Conservation (phyloP, 257 asterid species). For the Verbascum thapsus region DNA sequence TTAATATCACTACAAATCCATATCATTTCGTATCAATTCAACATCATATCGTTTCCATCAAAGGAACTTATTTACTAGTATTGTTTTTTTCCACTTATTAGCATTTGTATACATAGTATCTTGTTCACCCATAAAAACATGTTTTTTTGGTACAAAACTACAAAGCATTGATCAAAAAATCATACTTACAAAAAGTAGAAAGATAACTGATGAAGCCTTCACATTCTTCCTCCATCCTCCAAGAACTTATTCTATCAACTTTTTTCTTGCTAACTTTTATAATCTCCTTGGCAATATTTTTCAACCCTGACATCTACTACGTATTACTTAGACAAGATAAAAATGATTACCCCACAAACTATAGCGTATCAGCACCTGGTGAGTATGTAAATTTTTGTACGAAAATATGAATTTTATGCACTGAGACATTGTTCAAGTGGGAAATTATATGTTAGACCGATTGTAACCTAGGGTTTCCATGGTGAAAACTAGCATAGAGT, state of each 20-base stretch:
- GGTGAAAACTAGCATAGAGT: too few species aligned
- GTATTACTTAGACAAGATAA: conserved; percentile 8
- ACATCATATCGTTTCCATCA: too few species aligned
- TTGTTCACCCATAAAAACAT: background rate
- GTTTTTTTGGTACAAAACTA: background rate
- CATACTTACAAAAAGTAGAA: background rate
- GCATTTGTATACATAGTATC: background rate
- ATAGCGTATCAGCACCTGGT: background rate
- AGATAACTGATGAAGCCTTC: conserved; percentile 8
- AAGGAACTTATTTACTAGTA: background rate
- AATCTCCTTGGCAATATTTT: conserved; percentile 18
- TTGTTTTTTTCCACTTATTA: background rate
- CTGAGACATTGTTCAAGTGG: background rate
- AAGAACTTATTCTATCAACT: conserved; percentile 20
- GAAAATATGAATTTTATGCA: background rate
- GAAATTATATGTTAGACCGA: too few species aligned
- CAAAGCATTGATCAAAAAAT: background rate
- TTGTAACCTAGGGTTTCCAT: too few species aligned
- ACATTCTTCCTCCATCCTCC: conserved; percentile 3
- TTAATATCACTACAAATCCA: background rate
- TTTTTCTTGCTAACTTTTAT: conserved; percentile 11
- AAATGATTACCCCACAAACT: background rate
- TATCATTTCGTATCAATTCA: background rate
- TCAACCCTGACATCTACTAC: conserved; percentile 22
- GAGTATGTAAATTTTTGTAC: background rate